Base-by-base conservation (phyloP, 108 stramenopile species). In the Seminavis robusta region DNA sequence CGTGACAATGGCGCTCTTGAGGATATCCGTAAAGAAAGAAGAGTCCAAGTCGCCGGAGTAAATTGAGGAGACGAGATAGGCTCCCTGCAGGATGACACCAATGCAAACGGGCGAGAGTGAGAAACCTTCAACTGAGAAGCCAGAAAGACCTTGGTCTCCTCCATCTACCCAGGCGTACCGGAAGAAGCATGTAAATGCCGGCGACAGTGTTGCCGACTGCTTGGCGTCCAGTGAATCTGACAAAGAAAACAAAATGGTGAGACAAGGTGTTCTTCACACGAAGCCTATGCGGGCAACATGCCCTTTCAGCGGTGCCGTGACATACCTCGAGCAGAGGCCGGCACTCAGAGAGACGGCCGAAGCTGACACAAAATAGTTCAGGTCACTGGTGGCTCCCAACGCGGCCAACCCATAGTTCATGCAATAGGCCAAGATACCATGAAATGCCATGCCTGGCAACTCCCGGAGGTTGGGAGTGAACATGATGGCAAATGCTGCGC, bases 201-300 rank as follows among this genome's bases (percentile, higher is more conserved):
- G 66, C 41, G 1, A 67, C 49, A 8, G 59, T 60, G 34, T 67
- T 41, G 0, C 66, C 66, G 6, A 67, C 9, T 24, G 66, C 66
- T 16, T 67, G 59, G 3, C 66, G 66, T 33, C 66, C 66, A 3
- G 59, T 67, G 26, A 59, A 67, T 24, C 66, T n/a, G n/a, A n/a
- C n/a, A n/a, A n/a, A n/a, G n/a, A n/a, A n/a, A n/a, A n/a, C n/a
- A n/a, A n/a, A n/a, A n/a, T n/a, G n/a, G n/a, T n/a, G n/a, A n/a
- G n/a, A n/a, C n/a, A n/a, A n/a, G n/a, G n/a, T n/a, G n/a, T n/a
- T n/a, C n/a, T n/a, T n/a, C n/a, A n/a, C n/a, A n/a, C n/a, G n/a
- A n/a, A n/a, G n/a, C n/a, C n/a, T n/a, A n/a, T n/a, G n/a, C n/a
- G n/a, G n/a, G n/a, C n/a, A n/a, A n/a, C n/a, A n/a, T n/a, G n/a